Evolutionary conservation across 2,329 filamentous ascomycete genomes (phyloP).

Genomic region (Pseudogymnoascus pannorum): DNA sequence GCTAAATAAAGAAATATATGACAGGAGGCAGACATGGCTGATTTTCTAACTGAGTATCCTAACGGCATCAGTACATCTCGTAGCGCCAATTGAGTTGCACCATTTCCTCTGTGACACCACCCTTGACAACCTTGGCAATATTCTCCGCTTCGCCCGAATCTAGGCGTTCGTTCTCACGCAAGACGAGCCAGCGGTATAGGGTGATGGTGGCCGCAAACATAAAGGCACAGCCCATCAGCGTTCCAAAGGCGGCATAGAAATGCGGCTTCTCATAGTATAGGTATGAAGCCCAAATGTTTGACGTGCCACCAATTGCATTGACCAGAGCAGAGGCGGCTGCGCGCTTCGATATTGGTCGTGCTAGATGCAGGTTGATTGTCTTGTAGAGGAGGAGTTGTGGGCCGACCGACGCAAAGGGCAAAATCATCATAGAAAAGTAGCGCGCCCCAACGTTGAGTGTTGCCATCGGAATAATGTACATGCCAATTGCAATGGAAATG

Average conservation of each 20-base stretch:
- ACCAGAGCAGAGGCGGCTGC: conserved; percentile 36
- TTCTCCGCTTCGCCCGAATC: conserved; percentile 31
- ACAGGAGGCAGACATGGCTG: neutral
- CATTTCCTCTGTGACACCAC: conserved; percentile 38
- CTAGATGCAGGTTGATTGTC: conserved; percentile 35
- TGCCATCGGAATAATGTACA: conserved; percentile 34
- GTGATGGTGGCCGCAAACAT: conserved; percentile 31
- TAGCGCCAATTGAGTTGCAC: conserved; percentile 36
- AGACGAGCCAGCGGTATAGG: conserved; percentile 32
- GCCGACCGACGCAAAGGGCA: conserved; percentile 34
- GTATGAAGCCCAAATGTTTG: conserved; percentile 32
- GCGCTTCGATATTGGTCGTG: conserved; percentile 35
- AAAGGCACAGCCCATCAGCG: conserved; percentile 30
- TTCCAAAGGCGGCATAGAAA: conserved; percentile 36
- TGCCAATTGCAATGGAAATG: conserved; percentile 29
- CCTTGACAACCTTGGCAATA: conserved; percentile 34
- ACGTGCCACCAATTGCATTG: conserved; percentile 32
- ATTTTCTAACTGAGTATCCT: neutral
- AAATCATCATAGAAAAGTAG: conserved; percentile 37
- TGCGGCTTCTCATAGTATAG: conserved; percentile 33
- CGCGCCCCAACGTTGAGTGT: conserved; percentile 33
- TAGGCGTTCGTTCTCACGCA: conserved; percentile 33
- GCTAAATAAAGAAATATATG: neutral
- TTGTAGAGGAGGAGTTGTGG: conserved; percentile 36
- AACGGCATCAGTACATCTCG: conserved; percentile 34